Evolutionary conservation across 805 yeast genomes (phyloP), one percentile per base, ranked within the genome.

Genomic region (Pichia kluyveri): DNA sequence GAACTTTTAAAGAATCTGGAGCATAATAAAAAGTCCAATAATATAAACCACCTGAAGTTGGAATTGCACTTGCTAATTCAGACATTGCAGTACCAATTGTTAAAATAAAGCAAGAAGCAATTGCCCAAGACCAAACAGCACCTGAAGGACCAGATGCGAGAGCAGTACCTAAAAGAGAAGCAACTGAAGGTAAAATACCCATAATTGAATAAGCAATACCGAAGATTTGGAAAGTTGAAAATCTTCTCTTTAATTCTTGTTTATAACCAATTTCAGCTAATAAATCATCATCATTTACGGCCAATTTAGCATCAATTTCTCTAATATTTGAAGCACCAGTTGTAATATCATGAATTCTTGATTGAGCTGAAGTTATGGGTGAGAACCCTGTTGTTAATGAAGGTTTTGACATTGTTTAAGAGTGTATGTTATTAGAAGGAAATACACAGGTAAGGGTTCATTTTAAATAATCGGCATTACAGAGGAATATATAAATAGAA

Each of bases 1-100:
- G 79, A 19, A 75, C 73, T 57, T 76, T 71, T 31, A 69, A 55
- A 5, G 56, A 54, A 43, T 69, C 73, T 1, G 87, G 89, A 26
- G 88, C 79, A 59, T 79, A 82, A 59, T 79, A 73, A 61, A 71
- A 78, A 1, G 86, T 77, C 81, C 84, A 80, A 63, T 76, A 79
- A 59, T 81, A 84, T 38, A 83, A 66, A 8, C 90, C 90, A 47
- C 90, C 90, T 19, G 84, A 76, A 1, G 90, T 83, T 28, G 91
- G 90, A 54, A 80, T 75, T 1, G 88, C 76, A 37, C 82, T 74
- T 1, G 83, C 86, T 52, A 82, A 62, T 56, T 82, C 83, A 7
- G 85, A 71, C 80, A 84, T 76, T 17, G 83, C 70, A 8, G 75
- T 52, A 17, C 86, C 88, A 17, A 80, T 73, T 10, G 70, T 58